phyloP scores from a whole-genome alignment of 2,329 filamentous ascomycete genomes.

The Ophiostoma montium region DNA sequence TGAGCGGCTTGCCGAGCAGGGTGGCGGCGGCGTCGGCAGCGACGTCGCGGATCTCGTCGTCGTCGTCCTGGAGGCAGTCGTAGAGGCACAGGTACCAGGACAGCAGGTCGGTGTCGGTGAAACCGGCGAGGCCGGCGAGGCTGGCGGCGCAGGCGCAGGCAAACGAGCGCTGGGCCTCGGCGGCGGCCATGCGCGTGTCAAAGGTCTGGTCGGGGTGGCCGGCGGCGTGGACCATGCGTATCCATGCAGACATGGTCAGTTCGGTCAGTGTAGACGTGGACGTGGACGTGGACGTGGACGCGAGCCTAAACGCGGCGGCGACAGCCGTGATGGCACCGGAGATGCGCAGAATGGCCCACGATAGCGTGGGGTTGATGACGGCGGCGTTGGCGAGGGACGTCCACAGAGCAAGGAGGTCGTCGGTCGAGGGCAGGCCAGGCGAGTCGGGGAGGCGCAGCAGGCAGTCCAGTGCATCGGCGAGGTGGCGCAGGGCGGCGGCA shows the following conservation, averaged over 20 bases:
- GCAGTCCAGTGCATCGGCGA: constrained; percentile 31
- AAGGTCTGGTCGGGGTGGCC: constrained; percentile 42
- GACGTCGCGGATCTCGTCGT: constrained; percentile 67
- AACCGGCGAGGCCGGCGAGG: background rate
- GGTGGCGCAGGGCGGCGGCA: constrained; percentile 30
- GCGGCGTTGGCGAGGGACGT: constrained; percentile 20
- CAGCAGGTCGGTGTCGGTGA: constrained; percentile 25
- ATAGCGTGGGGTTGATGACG: constrained; percentile 34
- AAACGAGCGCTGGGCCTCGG: constrained; percentile 39
- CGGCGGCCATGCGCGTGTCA: constrained; percentile 48
- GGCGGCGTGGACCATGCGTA: constrained; percentile 33
- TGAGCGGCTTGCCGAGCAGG: constrained; percentile 30
- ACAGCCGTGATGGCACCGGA: constrained; percentile 33
- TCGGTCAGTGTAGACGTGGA: too few relatives aligned
- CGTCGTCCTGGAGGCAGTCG: constrained; percentile 73
- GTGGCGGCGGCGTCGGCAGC: constrained; percentile 37
- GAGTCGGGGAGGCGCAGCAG: constrained; percentile 16
- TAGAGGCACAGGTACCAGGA: constrained; percentile 54
- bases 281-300: too few relatives aligned
- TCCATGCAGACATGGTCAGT: constrained; percentile 27
- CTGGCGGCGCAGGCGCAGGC: constrained; percentile 17
- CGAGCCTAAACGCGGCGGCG: too few relatives aligned
- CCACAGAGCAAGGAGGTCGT: constrained; percentile 27
- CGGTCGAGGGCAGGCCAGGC: constrained; percentile 28
- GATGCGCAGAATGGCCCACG: constrained; percentile 33